These are phyloP conservation scores for Apiotrichum siamense DNA, from an alignment of 1,284 basidiomycete genomes.

Conservation along the genomic window DNA sequence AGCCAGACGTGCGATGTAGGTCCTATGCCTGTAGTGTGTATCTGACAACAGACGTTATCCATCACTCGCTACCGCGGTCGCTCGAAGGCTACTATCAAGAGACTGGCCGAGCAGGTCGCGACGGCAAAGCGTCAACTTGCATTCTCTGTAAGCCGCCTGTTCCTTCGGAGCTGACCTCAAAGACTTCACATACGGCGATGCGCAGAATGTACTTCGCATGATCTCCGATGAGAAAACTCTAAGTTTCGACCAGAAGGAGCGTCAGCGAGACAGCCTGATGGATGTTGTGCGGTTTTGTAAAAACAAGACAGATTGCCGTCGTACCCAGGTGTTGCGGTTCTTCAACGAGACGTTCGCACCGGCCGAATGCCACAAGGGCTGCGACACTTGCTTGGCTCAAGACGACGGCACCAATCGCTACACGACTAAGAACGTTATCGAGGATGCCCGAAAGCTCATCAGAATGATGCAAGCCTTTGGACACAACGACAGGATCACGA, in stretches of 20 bases:
- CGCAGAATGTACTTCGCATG: constrained; percentile 51
- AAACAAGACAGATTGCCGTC: constrained; percentile 79
- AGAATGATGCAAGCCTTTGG: constrained; percentile 32
- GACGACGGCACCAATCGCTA: constrained; percentile 29
- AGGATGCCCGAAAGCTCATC: constrained; percentile 31
- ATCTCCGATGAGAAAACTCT: constrained; percentile 54
- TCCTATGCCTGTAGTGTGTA: background rate
- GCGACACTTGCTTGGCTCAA: constrained; percentile 43
- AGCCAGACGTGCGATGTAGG: constrained; percentile 60
- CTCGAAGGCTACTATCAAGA: constrained; percentile 77
- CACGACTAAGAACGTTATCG: constrained; percentile 36
- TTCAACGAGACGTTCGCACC: constrained; percentile 47
- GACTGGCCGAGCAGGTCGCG: constrained; percentile 75
- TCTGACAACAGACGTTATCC: constrained; percentile 62
- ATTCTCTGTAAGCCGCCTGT: constrained; percentile 51
- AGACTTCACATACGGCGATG: constrained; percentile 57
- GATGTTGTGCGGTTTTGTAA: constrained; percentile 68
- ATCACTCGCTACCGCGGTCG: constrained; percentile 62
- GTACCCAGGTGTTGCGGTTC: constrained; percentile 65
- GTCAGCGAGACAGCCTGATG: constrained; percentile 55
- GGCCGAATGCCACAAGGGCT: constrained; percentile 39
- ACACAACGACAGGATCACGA: constrained; percentile 30
- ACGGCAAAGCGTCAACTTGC: constrained; percentile 61
- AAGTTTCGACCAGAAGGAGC: constrained; percentile 54
- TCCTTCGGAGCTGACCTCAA: constrained; percentile 35